Conservation (phyloP, 805 yeast genomes). For the Metschnikowia arizonensis region DNA sequence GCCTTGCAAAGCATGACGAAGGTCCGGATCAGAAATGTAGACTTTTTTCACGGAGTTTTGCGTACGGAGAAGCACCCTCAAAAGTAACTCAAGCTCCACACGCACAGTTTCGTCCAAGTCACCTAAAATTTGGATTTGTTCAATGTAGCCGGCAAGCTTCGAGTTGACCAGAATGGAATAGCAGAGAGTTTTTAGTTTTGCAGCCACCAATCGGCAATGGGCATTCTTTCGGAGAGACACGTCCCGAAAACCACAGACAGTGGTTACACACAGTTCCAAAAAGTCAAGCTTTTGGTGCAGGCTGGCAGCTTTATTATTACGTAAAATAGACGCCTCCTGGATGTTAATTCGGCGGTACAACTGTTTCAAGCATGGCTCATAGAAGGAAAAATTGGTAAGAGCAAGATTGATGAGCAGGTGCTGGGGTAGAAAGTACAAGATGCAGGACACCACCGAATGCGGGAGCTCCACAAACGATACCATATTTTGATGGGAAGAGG, state of each 20-base stretch:
- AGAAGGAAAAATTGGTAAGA: constrained; percentile 32
- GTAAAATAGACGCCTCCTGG: constrained; percentile 20
- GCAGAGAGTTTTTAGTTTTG: constrained; percentile 40
- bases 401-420: constrained; percentile 30
- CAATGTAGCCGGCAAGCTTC: constrained; percentile 21
- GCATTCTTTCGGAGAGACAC: constrained; percentile 14
- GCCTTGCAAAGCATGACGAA: constrained; percentile 8
- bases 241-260: constrained; percentile 25
- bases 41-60: constrained; percentile 13
- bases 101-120: constrained; percentile 1
- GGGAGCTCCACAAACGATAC: constrained; percentile 11
- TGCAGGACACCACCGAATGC: constrained; percentile 10
- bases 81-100: constrained; percentile 4
- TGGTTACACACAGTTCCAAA: constrained; percentile 22
- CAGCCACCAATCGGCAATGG: constrained; percentile 26
- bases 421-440: constrained; percentile 27
- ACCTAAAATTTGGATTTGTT: constrained; percentile 4
- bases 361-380: constrained; percentile 28
- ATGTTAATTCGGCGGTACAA: constrained; percentile 27
- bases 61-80: constrained; percentile 6
- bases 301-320: constrained; percentile 3
- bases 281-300: constrained; percentile 18
- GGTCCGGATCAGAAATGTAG: constrained; percentile 17
- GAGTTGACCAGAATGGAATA: constrained; percentile 34
- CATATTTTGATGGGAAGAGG: not conserved